Base-by-base conservation (phyloP, 1,284 basidiomycete species). In the Trichosporon inkin region DNA sequence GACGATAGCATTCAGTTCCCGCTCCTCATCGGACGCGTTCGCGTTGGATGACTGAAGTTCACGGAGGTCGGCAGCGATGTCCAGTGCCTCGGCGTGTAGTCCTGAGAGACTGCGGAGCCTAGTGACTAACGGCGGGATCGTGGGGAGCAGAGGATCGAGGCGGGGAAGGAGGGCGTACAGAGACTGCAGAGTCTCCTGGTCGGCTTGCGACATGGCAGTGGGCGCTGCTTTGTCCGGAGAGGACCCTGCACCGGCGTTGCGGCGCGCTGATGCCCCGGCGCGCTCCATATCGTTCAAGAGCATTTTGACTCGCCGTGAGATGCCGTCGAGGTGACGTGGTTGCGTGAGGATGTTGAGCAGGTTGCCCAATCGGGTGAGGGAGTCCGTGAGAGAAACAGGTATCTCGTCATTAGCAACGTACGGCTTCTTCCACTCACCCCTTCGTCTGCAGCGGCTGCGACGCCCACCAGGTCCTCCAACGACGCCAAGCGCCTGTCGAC, bases 321-420 rank as follows among this genome's bases (percentile, higher is more conserved):
- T 90, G n/a, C 92, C 89, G 76, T 99, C 95, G 38, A 99, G 87
- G 74, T 99, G 94, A 6, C 93, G 86, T 0, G 96, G 95, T 80
- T 98, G 93, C 0, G 93, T 91, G 55, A 99, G 85, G 14, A 98
- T 82, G 2, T 87, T 86, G 32, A 98, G 81, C 59, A 74, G 62
- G 28, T 87, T 86, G 71, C 91, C 92, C 38, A 97, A 84, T 32
- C 90, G 86, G 16, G 84, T 84, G 41, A 98, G 81, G 44, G 92
- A 85, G 86, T 84, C 10, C 81, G 77, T 85, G 86, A 69, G 7
- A 36, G 56, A 56, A 20, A 57, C 54, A 16, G 56, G 35, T 7
- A 22, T 40, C 62, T 56, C 41, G 3, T 10, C 22, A 34, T 56
- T 52, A 19, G 38, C 66, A 20, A 28, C 44, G n/a, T 71, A 28